Evolutionary conservation across 2,329 filamentous ascomycete genomes (phyloP).

Genomic region (Hypoxylon sp.): DNA sequence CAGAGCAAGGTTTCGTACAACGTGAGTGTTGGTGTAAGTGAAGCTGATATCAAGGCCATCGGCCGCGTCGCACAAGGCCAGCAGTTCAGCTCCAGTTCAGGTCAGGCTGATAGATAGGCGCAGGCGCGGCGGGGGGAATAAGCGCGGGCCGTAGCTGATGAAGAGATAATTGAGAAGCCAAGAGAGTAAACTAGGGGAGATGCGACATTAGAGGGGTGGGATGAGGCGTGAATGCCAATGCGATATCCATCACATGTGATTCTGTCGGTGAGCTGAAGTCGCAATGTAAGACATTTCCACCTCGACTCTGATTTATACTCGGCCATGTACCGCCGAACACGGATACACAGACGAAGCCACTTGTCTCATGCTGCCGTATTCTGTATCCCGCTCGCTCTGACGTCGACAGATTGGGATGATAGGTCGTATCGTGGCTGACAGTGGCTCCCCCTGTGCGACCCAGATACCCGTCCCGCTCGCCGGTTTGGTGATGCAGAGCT

Average conservation of each 20-base stretch:
- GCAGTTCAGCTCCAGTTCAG: not conserved
- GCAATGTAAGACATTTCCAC: not conserved
- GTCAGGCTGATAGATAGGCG: not conserved
- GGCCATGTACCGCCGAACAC: not conserved
- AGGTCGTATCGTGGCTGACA: not conserved
- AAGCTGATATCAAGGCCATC: not conserved
- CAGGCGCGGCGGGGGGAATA: not conserved
- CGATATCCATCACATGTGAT: not conserved
- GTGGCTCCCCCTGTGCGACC: slow-evolving; percentile 9
- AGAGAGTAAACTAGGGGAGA: not conserved
- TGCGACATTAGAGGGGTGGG: not conserved
- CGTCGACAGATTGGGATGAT: not conserved
- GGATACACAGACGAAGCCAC: slow-evolving; percentile 3
- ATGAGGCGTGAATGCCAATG: not conserved
- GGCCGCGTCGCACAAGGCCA: not conserved
- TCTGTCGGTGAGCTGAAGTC: not conserved
- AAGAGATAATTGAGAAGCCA: not conserved
- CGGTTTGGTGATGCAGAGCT: not conserved
- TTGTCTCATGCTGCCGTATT: slow-evolving; percentile 4
- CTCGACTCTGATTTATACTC: not conserved
- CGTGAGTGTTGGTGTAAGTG: not conserved
- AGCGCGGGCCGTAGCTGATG: not conserved
- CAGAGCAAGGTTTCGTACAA: not conserved
- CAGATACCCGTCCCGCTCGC: not conserved
- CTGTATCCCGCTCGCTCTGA: not conserved